phyloP scores from a whole-genome alignment of 257 asterid genomes.

The Solanum lycopersicoides region DNA sequence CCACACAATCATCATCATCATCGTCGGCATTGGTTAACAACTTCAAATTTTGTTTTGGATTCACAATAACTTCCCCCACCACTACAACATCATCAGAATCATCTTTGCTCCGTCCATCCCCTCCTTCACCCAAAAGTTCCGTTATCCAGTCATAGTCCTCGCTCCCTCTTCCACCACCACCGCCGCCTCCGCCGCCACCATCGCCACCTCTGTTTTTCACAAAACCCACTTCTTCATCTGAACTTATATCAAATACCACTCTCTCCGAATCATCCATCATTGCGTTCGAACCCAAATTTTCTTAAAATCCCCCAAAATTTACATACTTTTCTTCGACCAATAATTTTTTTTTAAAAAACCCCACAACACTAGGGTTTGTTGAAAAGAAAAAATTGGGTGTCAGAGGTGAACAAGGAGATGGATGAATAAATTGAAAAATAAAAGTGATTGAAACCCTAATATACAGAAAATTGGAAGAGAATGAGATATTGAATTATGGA shows the following conservation, averaged over 20 bases:
- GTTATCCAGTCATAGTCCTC: slow-evolving; percentile 60
- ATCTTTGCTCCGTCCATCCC: slow-evolving; percentile 11
- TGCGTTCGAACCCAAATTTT: neutral
- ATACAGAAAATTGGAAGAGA: neutral
- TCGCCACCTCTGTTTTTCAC: slow-evolving; percentile 15
- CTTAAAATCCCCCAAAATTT: neutral
- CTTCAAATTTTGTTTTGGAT: slow-evolving; percentile 15
- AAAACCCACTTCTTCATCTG: slow-evolving; percentile 59
- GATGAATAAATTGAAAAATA: neutral
- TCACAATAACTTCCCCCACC: slow-evolving; percentile 27
- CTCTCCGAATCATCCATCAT: slow-evolving; percentile 36
- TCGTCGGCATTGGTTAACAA: neutral
- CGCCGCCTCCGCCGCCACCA: slow-evolving; percentile 13
- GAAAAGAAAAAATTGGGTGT: neutral
- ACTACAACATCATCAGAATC: slow-evolving; percentile 51
- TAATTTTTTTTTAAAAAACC: neutral
- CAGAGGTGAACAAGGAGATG: neutral
- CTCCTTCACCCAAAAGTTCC: slow-evolving; percentile 38
- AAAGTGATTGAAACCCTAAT: neutral
- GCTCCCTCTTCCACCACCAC: slow-evolving; percentile 6
- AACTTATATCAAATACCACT: slow-evolving; percentile 47
- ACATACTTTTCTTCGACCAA: neutral
- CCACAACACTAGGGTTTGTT: neutral
- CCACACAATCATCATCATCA: slow-evolving; percentile 65
- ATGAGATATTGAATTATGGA: neutral